phyloP scores from a whole-genome alignment of 2,329 filamentous ascomycete species.

The Sarocladium kiliense region DNA sequence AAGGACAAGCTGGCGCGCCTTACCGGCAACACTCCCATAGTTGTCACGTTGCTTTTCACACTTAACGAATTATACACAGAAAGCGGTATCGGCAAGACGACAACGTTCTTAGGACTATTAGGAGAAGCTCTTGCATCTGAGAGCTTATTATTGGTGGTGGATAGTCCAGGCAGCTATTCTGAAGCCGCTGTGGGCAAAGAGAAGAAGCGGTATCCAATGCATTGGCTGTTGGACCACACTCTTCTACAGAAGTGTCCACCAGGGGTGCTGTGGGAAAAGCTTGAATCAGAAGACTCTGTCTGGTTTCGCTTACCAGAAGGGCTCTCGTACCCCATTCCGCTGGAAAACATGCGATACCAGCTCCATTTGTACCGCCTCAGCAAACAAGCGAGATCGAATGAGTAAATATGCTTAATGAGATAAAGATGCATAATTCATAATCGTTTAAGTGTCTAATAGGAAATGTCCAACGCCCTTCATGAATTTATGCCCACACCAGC shows the following conservation, averaged over 20 bases:
- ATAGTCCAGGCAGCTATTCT: constrained; percentile 91
- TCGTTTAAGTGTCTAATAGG: neutral
- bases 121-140: constrained; percentile 52
- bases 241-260: constrained; percentile 42
- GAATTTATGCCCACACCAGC: constrained; percentile 69
- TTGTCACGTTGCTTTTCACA: constrained; percentile 87
- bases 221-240: constrained; percentile 83
- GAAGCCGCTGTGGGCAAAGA: constrained; percentile 65
- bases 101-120: constrained; percentile 66
- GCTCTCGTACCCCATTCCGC: constrained; percentile 72
- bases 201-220: constrained; percentile 77
- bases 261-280: constrained; percentile 61
- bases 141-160: constrained; percentile 75
- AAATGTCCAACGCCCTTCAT: too few species aligned
- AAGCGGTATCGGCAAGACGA: constrained; percentile 67
- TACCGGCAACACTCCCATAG: constrained; percentile 28
- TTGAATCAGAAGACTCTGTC: constrained; percentile 68
- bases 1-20: constrained; percentile 25
- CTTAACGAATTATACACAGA: constrained; percentile 89
- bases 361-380: constrained; percentile 67
- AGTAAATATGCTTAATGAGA: neutral
- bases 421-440: neutral
- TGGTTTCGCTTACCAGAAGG: constrained; percentile 74
- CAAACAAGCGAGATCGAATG: neutral
- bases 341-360: constrained; percentile 96